A percentile compares a stretch with the other conserved stretches of the same genome.
These are phyloP conservation scores for Ophiobolus disseminans DNA, from an alignment of 2,329 filamentous ascomycete genomes.

Conservation along the genomic window DNA sequence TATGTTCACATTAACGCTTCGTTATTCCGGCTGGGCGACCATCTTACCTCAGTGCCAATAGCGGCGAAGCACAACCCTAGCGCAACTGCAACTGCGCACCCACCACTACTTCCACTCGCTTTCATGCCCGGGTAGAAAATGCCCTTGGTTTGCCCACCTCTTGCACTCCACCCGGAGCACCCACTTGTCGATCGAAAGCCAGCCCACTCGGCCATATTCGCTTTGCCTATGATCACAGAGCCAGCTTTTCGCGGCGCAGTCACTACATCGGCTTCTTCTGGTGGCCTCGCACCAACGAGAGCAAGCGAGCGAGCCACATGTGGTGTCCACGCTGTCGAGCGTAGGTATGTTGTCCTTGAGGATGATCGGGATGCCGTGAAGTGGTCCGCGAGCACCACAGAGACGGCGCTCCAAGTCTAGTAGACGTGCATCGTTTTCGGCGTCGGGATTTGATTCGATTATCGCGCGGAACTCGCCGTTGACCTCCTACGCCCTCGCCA, in stretches of 20 bases:
- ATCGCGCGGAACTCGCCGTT: slow-evolving; percentile 65
- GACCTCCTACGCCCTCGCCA: slow-evolving; percentile 61
- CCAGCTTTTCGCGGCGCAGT: slow-evolving; percentile 64
- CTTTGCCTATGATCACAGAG: slow-evolving; percentile 68
- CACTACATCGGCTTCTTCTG: slow-evolving; percentile 64
- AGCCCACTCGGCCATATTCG: slow-evolving; percentile 67
- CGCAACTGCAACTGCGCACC: slow-evolving; percentile 63
- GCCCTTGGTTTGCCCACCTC: slow-evolving; percentile 66
- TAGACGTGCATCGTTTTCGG: slow-evolving; percentile 54
- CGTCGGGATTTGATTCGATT: slow-evolving; percentile 58
- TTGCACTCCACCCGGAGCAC: slow-evolving; percentile 66
- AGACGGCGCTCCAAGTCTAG: slow-evolving; percentile 55
- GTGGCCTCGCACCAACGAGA: slow-evolving; percentile 62
- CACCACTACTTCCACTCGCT: slow-evolving; percentile 66
- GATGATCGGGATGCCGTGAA: slow-evolving; percentile 67
- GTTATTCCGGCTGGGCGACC: not conserved
- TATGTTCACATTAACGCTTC: not conserved
- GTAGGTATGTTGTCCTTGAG: slow-evolving; percentile 70
- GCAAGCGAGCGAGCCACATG: slow-evolving; percentile 67
- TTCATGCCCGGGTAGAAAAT: slow-evolving; percentile 66
- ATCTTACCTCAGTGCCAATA: slow-evolving; percentile 62
- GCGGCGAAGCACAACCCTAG: slow-evolving; percentile 64
- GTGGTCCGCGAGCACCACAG: slow-evolving; percentile 54
- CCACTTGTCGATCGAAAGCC: slow-evolving; percentile 63
- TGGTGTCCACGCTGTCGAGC: slow-evolving; percentile 18